Evolutionary conservation across 306 rosid species (phyloP).

Genomic region (Mimosa bimucronata): DNA sequence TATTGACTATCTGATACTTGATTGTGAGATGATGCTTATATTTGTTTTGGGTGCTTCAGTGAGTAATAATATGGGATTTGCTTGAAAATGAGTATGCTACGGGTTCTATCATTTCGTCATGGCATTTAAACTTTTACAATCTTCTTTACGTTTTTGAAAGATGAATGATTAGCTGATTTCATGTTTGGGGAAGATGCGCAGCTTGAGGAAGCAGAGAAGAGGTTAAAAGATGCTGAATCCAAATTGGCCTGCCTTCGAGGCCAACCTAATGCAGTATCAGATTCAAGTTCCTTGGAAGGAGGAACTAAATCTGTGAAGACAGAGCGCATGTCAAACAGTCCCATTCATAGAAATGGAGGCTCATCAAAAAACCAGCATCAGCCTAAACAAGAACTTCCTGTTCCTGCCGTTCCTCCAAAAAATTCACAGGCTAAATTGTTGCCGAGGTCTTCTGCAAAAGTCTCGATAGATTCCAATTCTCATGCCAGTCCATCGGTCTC

Average conservation of each 20-base stretch:
- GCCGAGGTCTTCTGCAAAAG: constrained; percentile 43
- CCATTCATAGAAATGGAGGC: constrained; percentile 37
- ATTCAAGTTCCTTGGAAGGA: constrained; percentile 24
- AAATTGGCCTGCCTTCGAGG: constrained; percentile 62
- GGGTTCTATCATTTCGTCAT: neutral
- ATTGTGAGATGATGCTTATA: neutral
- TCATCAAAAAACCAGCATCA: constrained; percentile 40
- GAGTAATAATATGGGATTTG: neutral
- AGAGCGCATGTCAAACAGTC: constrained; percentile 53
- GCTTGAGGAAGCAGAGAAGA: constrained; percentile 68
- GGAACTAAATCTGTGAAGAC: constrained; percentile 44
- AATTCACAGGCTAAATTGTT: constrained; percentile 35
- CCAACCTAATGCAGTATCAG: constrained; percentile 31
- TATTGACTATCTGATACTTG: neutral
- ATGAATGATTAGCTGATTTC: constrained; percentile 27
- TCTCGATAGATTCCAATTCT: constrained; percentile 36
- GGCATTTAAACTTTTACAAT: neutral
- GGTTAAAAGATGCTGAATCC: constrained; percentile 51
- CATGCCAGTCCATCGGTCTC: constrained; percentile 45
- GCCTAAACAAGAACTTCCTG: constrained; percentile 49
- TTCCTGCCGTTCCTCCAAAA: constrained; percentile 55
- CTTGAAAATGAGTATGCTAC: constrained; percentile 1
- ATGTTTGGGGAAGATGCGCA: constrained; percentile 41
- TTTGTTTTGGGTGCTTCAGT: neutral
- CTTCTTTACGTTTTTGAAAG: constrained; percentile 7